Evolutionary conservation across 202 grass and related monocot genomes (phyloP).

Genomic region (Eragrostis tef): DNA sequence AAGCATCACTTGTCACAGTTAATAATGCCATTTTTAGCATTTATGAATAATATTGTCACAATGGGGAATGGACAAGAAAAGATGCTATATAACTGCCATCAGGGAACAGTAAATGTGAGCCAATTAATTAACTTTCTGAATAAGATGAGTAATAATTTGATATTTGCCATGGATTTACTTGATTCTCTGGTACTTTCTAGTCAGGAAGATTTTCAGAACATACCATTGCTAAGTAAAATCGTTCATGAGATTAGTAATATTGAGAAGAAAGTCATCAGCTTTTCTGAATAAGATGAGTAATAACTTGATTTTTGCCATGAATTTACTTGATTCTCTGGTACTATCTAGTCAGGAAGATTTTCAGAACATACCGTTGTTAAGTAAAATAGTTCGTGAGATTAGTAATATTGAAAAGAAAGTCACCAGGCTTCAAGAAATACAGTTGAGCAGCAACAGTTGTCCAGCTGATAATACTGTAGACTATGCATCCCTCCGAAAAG

Average conservation of each 20-base stretch:
- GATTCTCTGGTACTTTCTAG: slow-evolving; percentile 29
- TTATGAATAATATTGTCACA: slow-evolving; percentile 13
- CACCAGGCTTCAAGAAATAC: slow-evolving; percentile 5
- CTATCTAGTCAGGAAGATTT: slow-evolving; percentile 4
- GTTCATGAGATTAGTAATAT: slow-evolving; percentile 39
- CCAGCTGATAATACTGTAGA: slow-evolving; percentile 30
- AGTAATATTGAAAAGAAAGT: slow-evolving; percentile 42
- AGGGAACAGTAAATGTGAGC: slow-evolving; percentile 37
- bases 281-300: slow-evolving; percentile 38
- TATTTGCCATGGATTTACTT: slow-evolving; percentile 28
- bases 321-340: slow-evolving; percentile 39
- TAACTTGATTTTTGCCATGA: slow-evolving; percentile 18
- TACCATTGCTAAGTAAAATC: slow-evolving; percentile 16
- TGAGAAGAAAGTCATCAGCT: slow-evolving; percentile 30
- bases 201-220: slow-evolving; percentile 10
- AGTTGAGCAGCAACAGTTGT: slow-evolving; percentile 25
- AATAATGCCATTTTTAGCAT: slow-evolving; percentile 22
- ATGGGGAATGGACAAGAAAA: neutral
- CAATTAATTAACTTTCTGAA: slow-evolving; percentile 31
- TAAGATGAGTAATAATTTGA: slow-evolving; percentile 31
- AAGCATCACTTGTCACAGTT: slow-evolving; percentile 34
- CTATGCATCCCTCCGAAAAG: slow-evolving; percentile 61
- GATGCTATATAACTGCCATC: neutral
- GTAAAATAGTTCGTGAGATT: slow-evolving; percentile 22
- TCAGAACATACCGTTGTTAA: slow-evolving; percentile 22